Evolutionary conservation across 768 basidiomycete genomes (phyloP).

Genomic region (Clavaria fumosa): DNA sequence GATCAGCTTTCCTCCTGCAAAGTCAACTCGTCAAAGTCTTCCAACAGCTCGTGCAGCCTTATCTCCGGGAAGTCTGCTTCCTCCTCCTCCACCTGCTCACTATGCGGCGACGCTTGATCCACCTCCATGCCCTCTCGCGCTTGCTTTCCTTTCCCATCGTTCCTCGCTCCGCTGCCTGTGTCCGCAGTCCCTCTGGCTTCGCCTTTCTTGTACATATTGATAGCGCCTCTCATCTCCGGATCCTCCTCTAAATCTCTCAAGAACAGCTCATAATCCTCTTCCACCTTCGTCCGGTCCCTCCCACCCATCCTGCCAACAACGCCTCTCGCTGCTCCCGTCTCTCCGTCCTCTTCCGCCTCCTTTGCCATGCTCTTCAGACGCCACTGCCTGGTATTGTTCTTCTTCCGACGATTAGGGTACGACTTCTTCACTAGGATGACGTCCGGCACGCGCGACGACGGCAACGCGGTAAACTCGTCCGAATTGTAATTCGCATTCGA

Average conservation of each 20-base stretch:
- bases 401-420: conserved; percentile 88
- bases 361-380: conserved; percentile 84
- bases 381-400: conserved; percentile 75
- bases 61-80: conserved; percentile 87
- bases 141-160: conserved; percentile 24
- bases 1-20: conserved; percentile 25
- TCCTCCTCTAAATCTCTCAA: conserved; percentile 90
- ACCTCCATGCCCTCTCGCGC: conserved; percentile 55
- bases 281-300: conserved; percentile 80
- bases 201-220: conserved; percentile 72
- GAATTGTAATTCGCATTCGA: conserved; percentile 89
- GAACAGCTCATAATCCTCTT: conserved; percentile 95
- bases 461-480: conserved; percentile 60
- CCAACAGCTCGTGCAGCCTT: conserved; percentile 69
- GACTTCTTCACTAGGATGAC: conserved; percentile 90
- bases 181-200: conserved; percentile 39
- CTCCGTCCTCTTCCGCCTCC: conserved; percentile 69
- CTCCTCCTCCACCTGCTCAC: conserved; percentile 37
- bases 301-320: conserved; percentile 87
- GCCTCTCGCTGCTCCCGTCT: conserved; percentile 50
- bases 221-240: conserved; percentile 69
- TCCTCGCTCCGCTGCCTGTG: conserved; percentile 23
- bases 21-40: conserved; percentile 87
- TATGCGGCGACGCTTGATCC: conserved; percentile 26
- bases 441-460: conserved; percentile 62